Conservation (phyloP, 2,329 filamentous ascomycete species). For the Aspergillus sp. region DNA sequence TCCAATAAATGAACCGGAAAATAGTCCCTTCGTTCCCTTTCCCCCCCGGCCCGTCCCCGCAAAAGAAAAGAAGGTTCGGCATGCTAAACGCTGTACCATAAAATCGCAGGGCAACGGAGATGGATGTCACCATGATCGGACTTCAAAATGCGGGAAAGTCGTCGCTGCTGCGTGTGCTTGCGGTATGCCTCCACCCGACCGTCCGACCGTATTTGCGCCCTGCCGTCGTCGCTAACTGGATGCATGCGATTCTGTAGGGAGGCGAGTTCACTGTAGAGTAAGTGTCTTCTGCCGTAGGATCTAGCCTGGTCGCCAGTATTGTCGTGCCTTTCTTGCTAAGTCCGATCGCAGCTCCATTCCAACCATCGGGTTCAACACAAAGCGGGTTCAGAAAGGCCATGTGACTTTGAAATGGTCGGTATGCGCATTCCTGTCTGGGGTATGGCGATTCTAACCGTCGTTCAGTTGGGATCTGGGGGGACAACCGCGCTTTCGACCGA, state of each 20-base stretch:
- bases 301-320: constrained; percentile 1
- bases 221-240: constrained; percentile 15
- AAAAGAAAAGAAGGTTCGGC: constrained; percentile 18
- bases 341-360: constrained; percentile 76
- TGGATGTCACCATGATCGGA: constrained; percentile 99
- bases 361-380: constrained; percentile 99
- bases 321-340: constrained; percentile 13
- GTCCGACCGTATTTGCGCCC: constrained; percentile 6
- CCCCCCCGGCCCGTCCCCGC: constrained; percentile 35
- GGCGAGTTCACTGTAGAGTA: constrained; percentile 99
- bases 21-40: constrained; percentile 12
- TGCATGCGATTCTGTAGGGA: constrained; percentile 57
- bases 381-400: constrained; percentile 94
- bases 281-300: constrained; percentile 41
- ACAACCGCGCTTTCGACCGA: constrained; percentile 92
- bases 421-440: not conserved
- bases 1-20: constrained; percentile 22
- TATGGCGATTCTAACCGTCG: constrained; percentile 15
- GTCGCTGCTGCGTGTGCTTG: constrained; percentile 85
- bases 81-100: constrained; percentile 17
- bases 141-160: constrained; percentile 98
- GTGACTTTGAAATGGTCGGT: constrained; percentile 90
- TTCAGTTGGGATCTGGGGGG: constrained; percentile 90
- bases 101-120: constrained; percentile 81
- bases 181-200: constrained; percentile 64